Base-by-base conservation (phyloP, 164 flowering plant genomes). In the Cinnamomum micranthum region DNA sequence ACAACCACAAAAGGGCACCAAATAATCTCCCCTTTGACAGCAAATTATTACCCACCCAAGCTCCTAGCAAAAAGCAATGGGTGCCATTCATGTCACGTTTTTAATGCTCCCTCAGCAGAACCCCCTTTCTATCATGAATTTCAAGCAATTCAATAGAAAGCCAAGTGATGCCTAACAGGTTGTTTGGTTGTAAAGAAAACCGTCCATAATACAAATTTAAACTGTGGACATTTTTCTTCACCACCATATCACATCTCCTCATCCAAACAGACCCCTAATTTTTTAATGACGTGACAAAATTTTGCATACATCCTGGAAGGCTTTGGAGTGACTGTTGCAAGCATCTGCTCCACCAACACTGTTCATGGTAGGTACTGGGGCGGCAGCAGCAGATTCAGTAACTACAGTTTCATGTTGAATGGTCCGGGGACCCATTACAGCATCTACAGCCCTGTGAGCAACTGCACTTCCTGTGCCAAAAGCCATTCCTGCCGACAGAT, bases 381-480 rank as follows among this genome's bases (percentile, higher is more conserved):
- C 75, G 50, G 87, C 60, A 71, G n/a, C n/a, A n/a, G n/a, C n/a
- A n/a, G n/a, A n/a, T n/a, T n/a, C n/a, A n/a, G 91, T 63, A 50
- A 41, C 88, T 6, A 85, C 92, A 68, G 86, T 83, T 73, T 94
- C 98, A 79, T 90, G 94, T 66, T 89, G 93, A 75, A 94, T 81
- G 50, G 93, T 87, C 31, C 92, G 93, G 60, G 98, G 97, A 70
- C 98, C 98, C 84, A 91, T 60, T 2, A 94, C 87, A 70, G 94
- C 85, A 84, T 94, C 98, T 17, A 91, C 96, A 65, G 97, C 97
- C 78, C 98, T 85, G 83, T 92, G 98, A 27, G 97, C 96, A 15
- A 94, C 87, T 0, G 94, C 96, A 84, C 96, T 92, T 78, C 98
- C 98, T 65, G 89, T 86, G 7, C 98, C 98, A 85, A 92, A 94